Evolutionary conservation across 2,329 filamentous ascomycete species (phyloP), one percentile per base, ranked within the genome.

Genomic region (Microcyclospora tardicrescens): DNA sequence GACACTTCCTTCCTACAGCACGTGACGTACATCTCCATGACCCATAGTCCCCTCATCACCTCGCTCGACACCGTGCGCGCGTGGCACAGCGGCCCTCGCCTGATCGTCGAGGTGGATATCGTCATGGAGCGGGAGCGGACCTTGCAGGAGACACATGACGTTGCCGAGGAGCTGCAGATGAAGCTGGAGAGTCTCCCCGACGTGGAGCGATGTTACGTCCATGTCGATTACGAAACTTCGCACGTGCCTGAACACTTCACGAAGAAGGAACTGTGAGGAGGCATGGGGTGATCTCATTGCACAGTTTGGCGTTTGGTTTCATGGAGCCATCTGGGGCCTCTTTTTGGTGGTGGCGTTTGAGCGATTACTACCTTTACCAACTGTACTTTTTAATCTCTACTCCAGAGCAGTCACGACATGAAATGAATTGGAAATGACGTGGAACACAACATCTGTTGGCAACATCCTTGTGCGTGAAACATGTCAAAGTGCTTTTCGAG

Each of bases 151-250:
- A 91, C 86, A 0, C 91, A 98, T 60, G 91, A 98, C 55, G 76
- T 95, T 10, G 89, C 91, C 0, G 91, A 98, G 63, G 86, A 81
- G 52, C 69, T 98, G 52, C 91, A 98, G 68, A 82, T 82, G 45
- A 96, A 96, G 67, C 69, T 96, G 2, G 91, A 98, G 71, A 83
- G 79, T 40, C 62, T 98, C 46, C 89, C 91, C 0, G 81, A 94
- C 57, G 79, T 96, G 9, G 91, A 96, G 71, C 69, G 91, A 42
- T 86, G 86, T 0, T 96, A 95, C 58, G 91, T 96, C 14, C 91
- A 98, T 60, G 87, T 95, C 13, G 91, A 98, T 61, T 96, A 93
- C 53, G 91, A 96, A 66, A 95, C 87, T 3, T 86, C 81, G 13
- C 91, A 96, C 61, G 87, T 91, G 61, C 89, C 89, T 0, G 87